Evolutionary conservation across 2,329 filamentous ascomycete species (phyloP), one percentile per base, ranked within the genome.

Genomic region (Chaetomium olivaceum): DNA sequence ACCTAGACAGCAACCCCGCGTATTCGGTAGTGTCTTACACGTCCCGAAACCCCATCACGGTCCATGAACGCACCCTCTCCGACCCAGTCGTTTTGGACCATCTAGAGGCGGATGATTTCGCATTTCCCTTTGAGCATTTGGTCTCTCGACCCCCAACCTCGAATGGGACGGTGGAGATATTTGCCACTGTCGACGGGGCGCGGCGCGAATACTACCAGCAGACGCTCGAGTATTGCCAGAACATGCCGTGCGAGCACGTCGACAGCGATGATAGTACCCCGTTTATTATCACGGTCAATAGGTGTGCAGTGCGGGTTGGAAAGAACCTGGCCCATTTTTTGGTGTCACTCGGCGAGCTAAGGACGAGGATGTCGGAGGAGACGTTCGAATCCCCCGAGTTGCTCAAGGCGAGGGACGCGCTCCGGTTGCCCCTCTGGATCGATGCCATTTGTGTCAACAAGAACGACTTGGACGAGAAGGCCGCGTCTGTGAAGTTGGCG

Each of bases 361-460:
- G 50, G 50, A 4, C 0, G 14, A 23, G 6, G 5, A 52, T 27
- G 50, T 19, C 23, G 50, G 50, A 25, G 4, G 46, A 48, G 21
- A 1, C n/a, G 11, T 5, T 48, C 6, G 46, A 48, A 11, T 2
- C 46, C n/a, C 2, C 46, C 1, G 46, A 48, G 46, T 3, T 48
- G n/a, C n/a, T 23, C 46, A n/a, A 48, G 46, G 46, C 46, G n/a
- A 48, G 46, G n/a, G 46, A 48, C 9, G n/a, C 46, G 46, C 46
- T 48, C 2, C n/a, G 21, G n/a, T 12, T 48, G 46, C 46, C 46
- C 23, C 27, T 52, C n/a, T 57, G 55, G 55, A 25, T 57, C 21
- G 33, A 57, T 36, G 21, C 55, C n/a, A 7, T 57, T 11, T 57
- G 55, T 7, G 25, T 57, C 55, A 33, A 57, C 33, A 33, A 57